Evolutionary conservation across 2,329 filamentous ascomycete species (phyloP).

Genomic region (Tetracladium maxilliforme): DNA sequence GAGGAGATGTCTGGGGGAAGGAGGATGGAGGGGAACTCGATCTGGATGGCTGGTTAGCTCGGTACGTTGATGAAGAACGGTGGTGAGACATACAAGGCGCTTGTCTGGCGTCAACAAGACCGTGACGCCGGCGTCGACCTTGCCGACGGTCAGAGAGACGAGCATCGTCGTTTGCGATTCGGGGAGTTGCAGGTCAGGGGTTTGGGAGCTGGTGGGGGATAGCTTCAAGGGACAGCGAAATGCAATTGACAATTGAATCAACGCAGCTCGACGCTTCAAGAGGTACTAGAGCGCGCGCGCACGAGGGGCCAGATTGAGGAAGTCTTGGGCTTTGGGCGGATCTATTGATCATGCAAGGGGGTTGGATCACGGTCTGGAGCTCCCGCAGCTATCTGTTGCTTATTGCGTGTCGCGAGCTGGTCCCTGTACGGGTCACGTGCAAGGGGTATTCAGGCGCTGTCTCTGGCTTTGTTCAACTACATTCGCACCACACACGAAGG

Average conservation of each 20-base stretch:
- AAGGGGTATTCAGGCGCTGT: no score
- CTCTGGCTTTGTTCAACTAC: no score
- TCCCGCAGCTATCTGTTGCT: no score
- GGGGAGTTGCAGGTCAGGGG: conserved; percentile 1
- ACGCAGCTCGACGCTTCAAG: not conserved
- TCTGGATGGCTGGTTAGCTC: conserved; percentile 37
- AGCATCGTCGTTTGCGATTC: conserved; percentile 49
- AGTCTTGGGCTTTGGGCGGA: no score
- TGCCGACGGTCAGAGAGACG: conserved; percentile 94
- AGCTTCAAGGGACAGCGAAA: not conserved
- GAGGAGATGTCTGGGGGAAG: conserved; percentile 90
- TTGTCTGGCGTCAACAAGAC: conserved; percentile 95
- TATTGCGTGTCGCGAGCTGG: no score
- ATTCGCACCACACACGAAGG: no score
- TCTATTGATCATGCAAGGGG: no score
- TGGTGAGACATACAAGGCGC: conserved; percentile 51
- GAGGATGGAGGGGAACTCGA: conserved; percentile 96
- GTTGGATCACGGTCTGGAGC: no score
- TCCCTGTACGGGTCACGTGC: no score
- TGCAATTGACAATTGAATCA: no score
- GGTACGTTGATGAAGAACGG: conserved; percentile 1
- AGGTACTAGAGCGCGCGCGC: no score
- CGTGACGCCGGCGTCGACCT: conserved; percentile 96
- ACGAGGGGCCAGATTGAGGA: no score
- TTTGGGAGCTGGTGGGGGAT: not conserved